A percentile compares a stretch with the other conserved stretches of the same genome.
phyloP scores from a whole-genome alignment of 805 yeast genomes.

The Metschnikowia colocasiae region DNA sequence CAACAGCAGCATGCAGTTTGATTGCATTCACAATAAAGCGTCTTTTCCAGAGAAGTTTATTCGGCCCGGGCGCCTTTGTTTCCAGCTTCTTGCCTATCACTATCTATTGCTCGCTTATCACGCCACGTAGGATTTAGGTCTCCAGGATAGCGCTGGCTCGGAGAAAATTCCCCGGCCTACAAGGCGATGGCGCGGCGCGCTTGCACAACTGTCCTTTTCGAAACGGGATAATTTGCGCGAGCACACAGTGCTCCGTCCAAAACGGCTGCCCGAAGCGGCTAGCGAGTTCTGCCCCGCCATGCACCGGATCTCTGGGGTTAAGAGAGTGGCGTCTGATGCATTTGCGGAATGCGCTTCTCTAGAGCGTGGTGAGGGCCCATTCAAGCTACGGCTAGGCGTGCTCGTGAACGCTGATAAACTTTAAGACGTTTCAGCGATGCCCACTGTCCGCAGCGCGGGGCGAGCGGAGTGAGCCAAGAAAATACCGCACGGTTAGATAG shows the following conservation, averaged over 20 bases:
- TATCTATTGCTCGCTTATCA: not conserved
- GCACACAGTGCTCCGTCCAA: not conserved
- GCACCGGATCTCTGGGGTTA: not conserved
- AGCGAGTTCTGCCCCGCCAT: not conserved
- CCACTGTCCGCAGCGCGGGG: not conserved
- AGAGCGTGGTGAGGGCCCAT: not conserved
- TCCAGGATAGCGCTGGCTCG: not conserved
- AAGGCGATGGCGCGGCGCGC: slow-evolving; percentile 2
- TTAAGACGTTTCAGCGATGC: not conserved
- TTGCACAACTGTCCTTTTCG: too few species aligned
- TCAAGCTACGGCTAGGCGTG: too few species aligned
- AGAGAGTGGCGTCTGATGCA: not conserved
- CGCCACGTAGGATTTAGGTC: not conserved
- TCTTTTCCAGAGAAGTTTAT: not conserved
- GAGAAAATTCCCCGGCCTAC: not conserved
- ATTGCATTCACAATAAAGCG: not conserved
- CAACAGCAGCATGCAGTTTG: not conserved
- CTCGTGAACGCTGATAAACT: not conserved
- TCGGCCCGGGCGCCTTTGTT: not conserved
- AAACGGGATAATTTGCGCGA: not conserved
- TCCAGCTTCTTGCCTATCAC: not conserved
- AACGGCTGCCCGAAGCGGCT: not conserved
- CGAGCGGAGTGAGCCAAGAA: not conserved
- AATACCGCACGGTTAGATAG: not conserved
- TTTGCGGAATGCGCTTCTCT: not conserved